phyloP scores from a whole-genome alignment of 192 early-diverging fungal species.

The Podochytrium sp. region DNA sequence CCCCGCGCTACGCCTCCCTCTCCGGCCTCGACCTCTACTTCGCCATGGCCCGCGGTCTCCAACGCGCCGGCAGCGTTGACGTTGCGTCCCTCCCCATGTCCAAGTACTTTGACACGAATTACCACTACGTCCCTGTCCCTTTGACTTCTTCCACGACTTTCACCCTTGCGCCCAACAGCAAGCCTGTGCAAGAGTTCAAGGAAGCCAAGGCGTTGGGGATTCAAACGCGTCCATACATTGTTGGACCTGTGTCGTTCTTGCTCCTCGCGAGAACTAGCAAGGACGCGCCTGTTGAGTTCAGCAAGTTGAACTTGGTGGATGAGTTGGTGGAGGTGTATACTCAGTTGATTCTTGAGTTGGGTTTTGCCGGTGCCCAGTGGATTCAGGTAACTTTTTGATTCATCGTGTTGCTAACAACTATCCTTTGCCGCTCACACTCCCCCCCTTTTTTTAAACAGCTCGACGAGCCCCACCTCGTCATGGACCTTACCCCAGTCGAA shows the following conservation, averaged over 20 bases:
- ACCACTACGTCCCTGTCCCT: constrained; percentile 60
- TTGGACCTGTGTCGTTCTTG: constrained; percentile 92
- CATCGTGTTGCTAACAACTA: not conserved
- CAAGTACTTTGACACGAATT: constrained; percentile 99
- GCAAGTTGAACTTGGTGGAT: constrained; percentile 76
- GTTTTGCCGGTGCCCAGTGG: constrained; percentile 76
- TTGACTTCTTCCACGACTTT: constrained; percentile 63
- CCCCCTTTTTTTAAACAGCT: constrained; percentile 38
- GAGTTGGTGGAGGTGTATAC: constrained; percentile 81
- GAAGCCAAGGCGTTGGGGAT: constrained; percentile 92
- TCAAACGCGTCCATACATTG: constrained; percentile 87
- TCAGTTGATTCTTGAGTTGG: constrained; percentile 75
- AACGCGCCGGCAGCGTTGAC: constrained; percentile 75
- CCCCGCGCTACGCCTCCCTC: constrained; percentile 58
- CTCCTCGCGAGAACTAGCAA: constrained; percentile 76
- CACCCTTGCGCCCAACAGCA: constrained; percentile 69
- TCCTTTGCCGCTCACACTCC: not conserved
- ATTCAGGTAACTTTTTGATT: constrained; percentile 54
- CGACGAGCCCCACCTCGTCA: constrained; percentile 79
- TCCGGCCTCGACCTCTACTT: constrained; percentile 83
- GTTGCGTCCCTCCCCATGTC: constrained; percentile 98
- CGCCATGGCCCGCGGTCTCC: constrained; percentile 96
- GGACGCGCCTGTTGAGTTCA: constrained; percentile 66
- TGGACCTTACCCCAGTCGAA: constrained; percentile 60
- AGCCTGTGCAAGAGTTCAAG: constrained; percentile 83